Base-by-base conservation (phyloP, 345 rosid genomes). In the Trapa incisa region DNA sequence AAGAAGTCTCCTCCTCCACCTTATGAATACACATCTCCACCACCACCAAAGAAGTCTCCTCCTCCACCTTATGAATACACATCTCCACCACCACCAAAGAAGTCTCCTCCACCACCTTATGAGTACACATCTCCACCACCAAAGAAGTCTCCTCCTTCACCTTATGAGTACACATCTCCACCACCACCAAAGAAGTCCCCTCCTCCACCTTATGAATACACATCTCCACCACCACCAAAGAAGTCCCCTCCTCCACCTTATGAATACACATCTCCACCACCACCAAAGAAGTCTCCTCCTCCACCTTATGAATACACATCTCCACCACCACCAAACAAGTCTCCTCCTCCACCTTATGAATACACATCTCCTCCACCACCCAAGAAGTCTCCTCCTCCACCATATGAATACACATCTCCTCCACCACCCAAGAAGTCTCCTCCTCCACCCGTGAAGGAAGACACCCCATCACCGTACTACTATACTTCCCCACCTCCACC, bases 321-420 rank as follows among this genome's bases (percentile, higher is more conserved):
- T 6, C 65, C 65, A 12, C 65, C 65, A 15, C 65, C 41, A 35
- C 65, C 17, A 11, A 36, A 10, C 41, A 35, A 61, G 38, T 41
- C 65, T 62, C 73, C 74, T 2, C 79, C 73, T 22, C 39, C 72
- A 35, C 84, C 80, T 12, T 84, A 84, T 62, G 17, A 71, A 38
- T 84, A 84, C 54, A 65, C 71, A 4, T 82, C 86, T 6, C 86
- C 86, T n/a, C 86, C 86, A 35, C 86, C 86, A 35, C 84, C 84
- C 2, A 41, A 64, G 6, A 70, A 76, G 1, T 84, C n/a, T n/a
- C n/a, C n/a, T n/a, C 87, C 82, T 0, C 84, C 86, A 32, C 82
- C 85, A 1, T 81, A 84, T 71, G 72, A 79, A 11, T 84, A 84
- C 36, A 74, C 75, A 2, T 84, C 87, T 14, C 87, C 88, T 37